phyloP scores from a whole-genome alignment of 169 alveolate genomes.

The Perkinsus marinus region DNA sequence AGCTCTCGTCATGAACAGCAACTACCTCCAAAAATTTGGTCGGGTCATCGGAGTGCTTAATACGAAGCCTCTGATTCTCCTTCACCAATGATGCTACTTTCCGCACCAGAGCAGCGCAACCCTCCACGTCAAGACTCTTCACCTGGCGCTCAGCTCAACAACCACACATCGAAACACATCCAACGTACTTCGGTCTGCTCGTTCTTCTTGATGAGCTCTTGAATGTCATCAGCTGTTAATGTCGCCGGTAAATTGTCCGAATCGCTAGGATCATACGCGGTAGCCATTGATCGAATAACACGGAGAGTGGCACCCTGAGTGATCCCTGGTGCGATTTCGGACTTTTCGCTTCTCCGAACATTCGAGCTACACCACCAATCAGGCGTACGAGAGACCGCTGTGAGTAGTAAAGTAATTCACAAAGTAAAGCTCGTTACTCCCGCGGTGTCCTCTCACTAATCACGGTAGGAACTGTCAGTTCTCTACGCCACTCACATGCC shows the following conservation, averaged over 20 bases:
- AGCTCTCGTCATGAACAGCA: too few species aligned
- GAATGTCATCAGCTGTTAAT: not conserved
- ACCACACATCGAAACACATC: too few species aligned
- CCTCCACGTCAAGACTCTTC: not conserved
- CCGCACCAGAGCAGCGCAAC: not conserved
- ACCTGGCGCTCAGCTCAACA: not conserved
- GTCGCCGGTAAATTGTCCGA: not conserved
- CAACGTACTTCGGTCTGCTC: not conserved
- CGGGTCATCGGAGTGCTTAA: not conserved
- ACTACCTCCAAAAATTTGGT: not conserved
- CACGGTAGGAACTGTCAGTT: too few species aligned
- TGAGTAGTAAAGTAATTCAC: too few species aligned
- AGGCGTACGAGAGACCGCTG: too few species aligned
- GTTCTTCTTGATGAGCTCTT: not conserved
- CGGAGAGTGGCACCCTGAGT: too few species aligned
- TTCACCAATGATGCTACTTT: not conserved
- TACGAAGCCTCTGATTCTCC: not conserved
- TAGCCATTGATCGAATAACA: not conserved
- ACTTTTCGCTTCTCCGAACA: too few species aligned
- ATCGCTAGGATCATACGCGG: not conserved
- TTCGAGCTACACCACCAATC: too few species aligned
- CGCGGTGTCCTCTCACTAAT: too few species aligned
- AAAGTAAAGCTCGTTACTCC: too few species aligned
- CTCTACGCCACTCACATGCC: too few species aligned
- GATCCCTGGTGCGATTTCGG: too few species aligned